Evolutionary conservation across 441 rosid genomes (phyloP).

Genomic region (Jatropha podagrica): DNA sequence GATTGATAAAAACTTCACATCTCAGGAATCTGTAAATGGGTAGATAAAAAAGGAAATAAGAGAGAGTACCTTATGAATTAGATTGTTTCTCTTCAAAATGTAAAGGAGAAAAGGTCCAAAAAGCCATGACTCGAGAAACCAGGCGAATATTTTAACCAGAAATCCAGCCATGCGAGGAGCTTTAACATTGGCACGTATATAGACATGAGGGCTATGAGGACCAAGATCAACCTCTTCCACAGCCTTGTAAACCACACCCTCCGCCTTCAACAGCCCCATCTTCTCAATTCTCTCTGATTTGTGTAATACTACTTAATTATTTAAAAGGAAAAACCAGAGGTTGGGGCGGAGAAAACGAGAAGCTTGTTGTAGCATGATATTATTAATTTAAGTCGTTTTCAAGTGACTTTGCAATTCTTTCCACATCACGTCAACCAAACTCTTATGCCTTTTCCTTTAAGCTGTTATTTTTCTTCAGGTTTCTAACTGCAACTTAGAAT

Average conservation of each 20-base stretch:
- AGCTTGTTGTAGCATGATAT: too few species aligned
- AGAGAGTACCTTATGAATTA: constrained; percentile 45
- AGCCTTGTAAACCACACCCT: constrained; percentile 48
- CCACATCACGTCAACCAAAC: too few species aligned
- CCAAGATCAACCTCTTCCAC: constrained; percentile 45
- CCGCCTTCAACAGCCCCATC: constrained; percentile 47
- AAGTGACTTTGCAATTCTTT: too few species aligned
- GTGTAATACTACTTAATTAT: neutral
- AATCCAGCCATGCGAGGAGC: constrained; percentile 73
- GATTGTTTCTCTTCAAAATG: constrained; percentile 53
- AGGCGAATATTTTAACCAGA: constrained; percentile 48
- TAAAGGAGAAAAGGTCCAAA: constrained; percentile 42
- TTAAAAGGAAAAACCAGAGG: neutral
- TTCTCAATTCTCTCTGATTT: too few species aligned
- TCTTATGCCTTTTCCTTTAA: too few species aligned
- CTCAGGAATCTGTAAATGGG: too few species aligned
- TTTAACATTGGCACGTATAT: constrained; percentile 54
- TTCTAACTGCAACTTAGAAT: too few species aligned
- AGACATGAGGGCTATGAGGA: constrained; percentile 41
- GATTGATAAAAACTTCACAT: too few species aligned
- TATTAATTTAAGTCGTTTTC: too few species aligned
- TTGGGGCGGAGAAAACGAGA: neutral
- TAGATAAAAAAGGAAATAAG: neutral
- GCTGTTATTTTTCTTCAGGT: too few species aligned
- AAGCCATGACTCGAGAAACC: constrained; percentile 54